Base-by-base conservation (phyloP, 352 stramenopile species). In the Pythium sukuiense region DNA sequence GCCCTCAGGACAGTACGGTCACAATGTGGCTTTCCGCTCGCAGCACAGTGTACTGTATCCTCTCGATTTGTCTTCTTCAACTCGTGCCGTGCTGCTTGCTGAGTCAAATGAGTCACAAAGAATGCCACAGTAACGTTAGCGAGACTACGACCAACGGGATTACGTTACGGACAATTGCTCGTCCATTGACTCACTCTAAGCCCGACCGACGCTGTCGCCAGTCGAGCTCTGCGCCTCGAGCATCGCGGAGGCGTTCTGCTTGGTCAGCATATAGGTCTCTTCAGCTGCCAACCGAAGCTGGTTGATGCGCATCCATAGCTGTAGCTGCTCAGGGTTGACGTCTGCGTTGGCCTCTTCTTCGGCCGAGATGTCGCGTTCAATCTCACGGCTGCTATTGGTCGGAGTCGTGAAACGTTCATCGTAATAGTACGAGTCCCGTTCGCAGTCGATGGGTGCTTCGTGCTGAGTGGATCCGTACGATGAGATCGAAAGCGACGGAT, bases 201-300 rank as follows among this genome's bases (percentile, higher is more conserved):
- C 20, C 20, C 20, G 20, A 24, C 20, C 20, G 20, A 24, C 20
- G 20, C 35, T 63, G 1, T 46, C 55, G n/a, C 57, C 43, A 16
- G 0, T 43, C 35, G 41, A 20, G 4, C 11, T 49, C 16, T 27
- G 41, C 3, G 45, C 14, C 58, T 56, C 27, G 9, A 46, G 27
- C 63, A 69, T 69, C 8, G 24, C 55, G 1, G 32, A 3, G 8
- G 45, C 46, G 41, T 69, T 69, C 14, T 69, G 39, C 14, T 27
- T 58, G 3, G 63, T 55, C n/a, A 65, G 48, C 43, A 41, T 30
- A 20, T 70, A 70, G n/a, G 63, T 45, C 48, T 70, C 48, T 18
- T 70, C 63, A 0, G 63, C 63, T 7, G 55, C 48, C 35, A 61
- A 9, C 0, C 57, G 63, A 3, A 70, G 59, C 27, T 67, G 41